Percentiles rank a stretch among this genome's conserved stretches.
Conservation (phyloP, 768 basidiomycete genomes). For the Epithele typhae region DNA sequence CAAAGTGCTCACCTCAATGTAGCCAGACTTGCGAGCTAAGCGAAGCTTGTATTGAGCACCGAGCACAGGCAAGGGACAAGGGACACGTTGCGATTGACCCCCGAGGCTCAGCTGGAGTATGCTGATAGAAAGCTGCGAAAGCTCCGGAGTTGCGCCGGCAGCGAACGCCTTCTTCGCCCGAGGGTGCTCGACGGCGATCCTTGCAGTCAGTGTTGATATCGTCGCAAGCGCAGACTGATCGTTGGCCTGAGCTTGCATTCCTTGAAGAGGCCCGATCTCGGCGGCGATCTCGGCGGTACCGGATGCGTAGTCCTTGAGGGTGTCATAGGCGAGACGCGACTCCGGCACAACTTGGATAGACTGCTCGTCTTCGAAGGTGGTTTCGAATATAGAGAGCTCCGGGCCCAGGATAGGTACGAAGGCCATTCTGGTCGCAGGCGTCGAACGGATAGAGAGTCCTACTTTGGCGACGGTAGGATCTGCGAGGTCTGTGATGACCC, state of each 20-base stretch:
- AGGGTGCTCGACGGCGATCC: slow-evolving; percentile 9
- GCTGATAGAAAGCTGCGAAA: slow-evolving; percentile 28
- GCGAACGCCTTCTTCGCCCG: slow-evolving; percentile 10
- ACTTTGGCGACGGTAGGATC: slow-evolving; percentile 2
- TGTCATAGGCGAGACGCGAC: slow-evolving; percentile 11
- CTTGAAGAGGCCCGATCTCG: slow-evolving; percentile 15
- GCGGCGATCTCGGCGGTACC: too few species aligned
- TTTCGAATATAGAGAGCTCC: slow-evolving; percentile 15
- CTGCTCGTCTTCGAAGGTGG: slow-evolving; percentile 14
- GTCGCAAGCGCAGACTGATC: slow-evolving; percentile 12
- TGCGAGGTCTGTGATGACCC: slow-evolving; percentile 19
- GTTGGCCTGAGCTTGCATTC: slow-evolving; percentile 17
- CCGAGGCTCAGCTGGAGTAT: slow-evolving; percentile 29
- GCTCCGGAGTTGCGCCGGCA: slow-evolving; percentile 8
- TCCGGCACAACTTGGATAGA: slow-evolving; percentile 20
- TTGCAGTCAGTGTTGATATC: slow-evolving; percentile 6
- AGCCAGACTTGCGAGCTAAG: slow-evolving; percentile 52
- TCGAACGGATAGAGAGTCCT: slow-evolving; percentile 25
- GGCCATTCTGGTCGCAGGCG: slow-evolving; percentile 9
- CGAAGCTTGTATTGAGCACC: slow-evolving; percentile 34
- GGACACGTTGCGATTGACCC: slow-evolving; percentile 23
- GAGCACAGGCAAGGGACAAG: slow-evolving; percentile 43
- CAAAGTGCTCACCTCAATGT: slow-evolving; percentile 34
- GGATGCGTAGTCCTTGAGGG: background rate
- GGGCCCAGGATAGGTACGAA: slow-evolving; percentile 22